Evolutionary conservation across 176 grass and related monocot genomes (phyloP), one percentile per base, ranked within the genome.

Genomic region (Puya raimondii): DNA sequence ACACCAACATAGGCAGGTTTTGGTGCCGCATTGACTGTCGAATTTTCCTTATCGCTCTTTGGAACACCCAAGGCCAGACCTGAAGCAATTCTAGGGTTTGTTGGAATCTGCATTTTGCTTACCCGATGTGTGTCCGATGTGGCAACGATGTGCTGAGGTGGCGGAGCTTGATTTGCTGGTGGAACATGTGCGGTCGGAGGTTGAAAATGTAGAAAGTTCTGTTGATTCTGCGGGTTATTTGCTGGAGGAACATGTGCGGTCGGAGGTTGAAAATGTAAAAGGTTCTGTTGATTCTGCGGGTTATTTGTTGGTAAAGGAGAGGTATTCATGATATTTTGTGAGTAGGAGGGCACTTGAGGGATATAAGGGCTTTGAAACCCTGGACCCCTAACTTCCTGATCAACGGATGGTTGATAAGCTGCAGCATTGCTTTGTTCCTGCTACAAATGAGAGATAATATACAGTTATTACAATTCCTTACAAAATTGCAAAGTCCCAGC

Each of bases 1-100:
- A 92, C 77, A 53, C 89, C 92, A 71, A 92, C 70, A 76, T 92
- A 97, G 65, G 89, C 86, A 74, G 86, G 93, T 83, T 89, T 97
- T 65, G 76, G 50, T 63, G 64, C 21, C 73, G 75, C 83, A 83
- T 70, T 79, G 83, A 61, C 64, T 67, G 16, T 49, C 63, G 68
- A 67, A 66, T 15, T 87, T 88, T 88, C 87, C 76, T 82, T 89
- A 50, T 92, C 83, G 20, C 64, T 78, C 76, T 92, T 97, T 3
- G 69, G 70, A 16, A 83, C 77, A 25, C 76, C 77, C 75, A 87
- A 81, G 27, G 83, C 82, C 68, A 96, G 80, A 80, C 86, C 81
- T 69, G 92, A 72, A 76, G 82, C 84, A 80, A 97, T 97, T 87
- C 77, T 86, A 80, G 89, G 92, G 77, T 91, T 88, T 65, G 73